Evolutionary conservation across 1,139 yeast species (phyloP).

Genomic region (Taphrina sp.): DNA sequence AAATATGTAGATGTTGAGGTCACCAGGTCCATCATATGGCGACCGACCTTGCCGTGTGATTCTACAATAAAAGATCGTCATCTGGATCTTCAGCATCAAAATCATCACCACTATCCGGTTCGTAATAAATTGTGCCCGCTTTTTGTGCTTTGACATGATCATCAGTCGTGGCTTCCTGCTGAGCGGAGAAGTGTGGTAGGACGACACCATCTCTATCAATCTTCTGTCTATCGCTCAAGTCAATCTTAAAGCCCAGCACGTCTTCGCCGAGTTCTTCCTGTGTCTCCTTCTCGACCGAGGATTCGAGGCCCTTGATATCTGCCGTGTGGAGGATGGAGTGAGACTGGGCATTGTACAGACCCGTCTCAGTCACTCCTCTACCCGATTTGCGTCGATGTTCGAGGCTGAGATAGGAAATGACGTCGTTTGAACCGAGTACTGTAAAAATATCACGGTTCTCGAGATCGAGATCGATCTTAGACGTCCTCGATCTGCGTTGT

Average conservation of each 20-base stretch:
- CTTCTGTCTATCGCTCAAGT: slow-evolving; percentile 70
- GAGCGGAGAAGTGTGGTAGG: slow-evolving; percentile 84
- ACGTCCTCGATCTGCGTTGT: slow-evolving; percentile 7
- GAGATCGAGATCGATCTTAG: slow-evolving; percentile 9
- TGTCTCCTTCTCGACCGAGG: not conserved
- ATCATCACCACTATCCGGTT: slow-evolving; percentile 78
- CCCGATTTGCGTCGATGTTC: slow-evolving; percentile 30
- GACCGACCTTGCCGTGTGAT: no score
- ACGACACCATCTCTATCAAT: slow-evolving; percentile 79
- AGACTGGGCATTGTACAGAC: slow-evolving; percentile 11
- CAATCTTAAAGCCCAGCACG: slow-evolving; percentile 80
- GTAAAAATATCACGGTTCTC: slow-evolving; percentile 19
- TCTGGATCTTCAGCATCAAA: slow-evolving; percentile 97
- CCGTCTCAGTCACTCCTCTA: slow-evolving; percentile 12
- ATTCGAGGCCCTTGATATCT: slow-evolving; percentile 6
- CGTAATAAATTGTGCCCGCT: slow-evolving; percentile 80
- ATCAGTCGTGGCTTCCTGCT: slow-evolving; percentile 54
- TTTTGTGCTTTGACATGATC: no score
- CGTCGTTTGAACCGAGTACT: slow-evolving; percentile 12
- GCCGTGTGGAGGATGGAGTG: not conserved
- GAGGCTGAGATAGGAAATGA: slow-evolving; percentile 1
- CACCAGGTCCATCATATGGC: no score
- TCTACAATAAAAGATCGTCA: slow-evolving; percentile 60
- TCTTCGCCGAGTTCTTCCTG: slow-evolving; percentile 46
- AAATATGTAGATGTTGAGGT: no score